Conservation (phyloP, 2,329 filamentous ascomycete genomes). For the Claviceps cyperi region DNA sequence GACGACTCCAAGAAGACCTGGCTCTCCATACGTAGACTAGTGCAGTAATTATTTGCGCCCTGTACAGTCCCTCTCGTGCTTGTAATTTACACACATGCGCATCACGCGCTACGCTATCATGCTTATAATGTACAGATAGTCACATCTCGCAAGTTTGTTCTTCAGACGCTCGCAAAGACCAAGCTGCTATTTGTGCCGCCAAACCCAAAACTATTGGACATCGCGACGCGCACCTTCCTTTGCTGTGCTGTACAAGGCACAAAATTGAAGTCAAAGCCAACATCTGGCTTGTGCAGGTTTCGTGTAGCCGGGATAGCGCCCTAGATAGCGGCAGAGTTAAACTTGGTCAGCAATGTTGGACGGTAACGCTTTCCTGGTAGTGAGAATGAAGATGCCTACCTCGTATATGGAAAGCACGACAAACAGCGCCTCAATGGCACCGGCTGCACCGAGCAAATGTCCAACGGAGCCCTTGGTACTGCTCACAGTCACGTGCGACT, state of each 20-base stretch:
- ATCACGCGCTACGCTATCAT: not conserved
- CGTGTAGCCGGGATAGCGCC: constrained; percentile 71
- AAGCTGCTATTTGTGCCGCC: constrained; percentile 90
- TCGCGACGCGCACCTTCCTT: constrained; percentile 53
- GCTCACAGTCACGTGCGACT: constrained; percentile 63
- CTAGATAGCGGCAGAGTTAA: constrained; percentile 31
- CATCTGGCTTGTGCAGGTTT: constrained; percentile 56
- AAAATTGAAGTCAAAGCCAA: constrained; percentile 71
- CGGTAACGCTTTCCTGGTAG: not conserved
- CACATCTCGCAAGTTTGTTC: not conserved
- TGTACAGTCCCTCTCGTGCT: not conserved
- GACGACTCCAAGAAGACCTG: not conserved
- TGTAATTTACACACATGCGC: not conserved
- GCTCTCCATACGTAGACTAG: too few species aligned
- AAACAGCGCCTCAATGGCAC: constrained; percentile 81
- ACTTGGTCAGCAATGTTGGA: not conserved
- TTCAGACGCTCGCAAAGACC: constrained; percentile 43
- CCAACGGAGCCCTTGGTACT: constrained; percentile 90
- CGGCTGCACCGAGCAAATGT: constrained; percentile 81
- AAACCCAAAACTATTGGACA: constrained; percentile 97
- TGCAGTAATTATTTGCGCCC: not conserved
- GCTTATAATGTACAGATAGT: too few species aligned
- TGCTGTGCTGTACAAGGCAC: constrained; percentile 59
- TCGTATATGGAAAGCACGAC: constrained; percentile 64
- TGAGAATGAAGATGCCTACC: constrained; percentile 33